Conservation (phyloP, 768 basidiomycete genomes). For the Auricularia cornea region DNA sequence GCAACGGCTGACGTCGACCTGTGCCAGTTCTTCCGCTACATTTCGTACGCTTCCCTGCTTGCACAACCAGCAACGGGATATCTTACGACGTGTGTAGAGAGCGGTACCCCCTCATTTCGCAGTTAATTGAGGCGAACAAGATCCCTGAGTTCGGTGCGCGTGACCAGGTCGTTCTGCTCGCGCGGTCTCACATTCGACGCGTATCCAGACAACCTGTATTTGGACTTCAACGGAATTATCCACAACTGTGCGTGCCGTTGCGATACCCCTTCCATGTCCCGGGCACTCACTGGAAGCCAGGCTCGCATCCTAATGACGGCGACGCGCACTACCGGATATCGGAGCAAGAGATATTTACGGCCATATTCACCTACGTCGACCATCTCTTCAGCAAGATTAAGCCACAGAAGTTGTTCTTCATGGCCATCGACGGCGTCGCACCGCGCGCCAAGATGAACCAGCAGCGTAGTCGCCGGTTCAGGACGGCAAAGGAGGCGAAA, state of each 20-base stretch:
- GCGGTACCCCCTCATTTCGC: constrained; percentile 96
- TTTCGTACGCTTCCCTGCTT: constrained; percentile 54
- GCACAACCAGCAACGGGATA: not conserved
- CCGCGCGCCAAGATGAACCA: constrained; percentile 99
- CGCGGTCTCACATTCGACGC: not conserved
- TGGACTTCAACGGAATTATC: constrained; percentile 92
- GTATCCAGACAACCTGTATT: constrained; percentile 76
- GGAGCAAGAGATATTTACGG: constrained; percentile 95
- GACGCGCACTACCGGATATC: constrained; percentile 93
- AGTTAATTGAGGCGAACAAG: constrained; percentile 96
- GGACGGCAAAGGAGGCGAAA: constrained; percentile 87
- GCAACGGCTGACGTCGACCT: constrained; percentile 1
- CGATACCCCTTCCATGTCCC: no score
- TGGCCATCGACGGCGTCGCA: constrained; percentile 97
- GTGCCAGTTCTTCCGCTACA: constrained; percentile 87
- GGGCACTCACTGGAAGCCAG: no score
- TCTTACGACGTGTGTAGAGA: constrained; percentile 44
- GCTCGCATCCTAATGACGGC: constrained; percentile 95
- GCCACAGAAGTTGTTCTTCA: constrained; percentile 95
- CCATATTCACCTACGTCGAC: constrained; percentile 95
- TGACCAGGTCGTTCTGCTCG: constrained; percentile 10
- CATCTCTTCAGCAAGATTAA: constrained; percentile 95
- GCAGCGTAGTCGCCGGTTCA: constrained; percentile 86
- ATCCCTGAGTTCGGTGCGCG: constrained; percentile 91
- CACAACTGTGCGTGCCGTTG: constrained; percentile 59